Conservation (phyloP, 768 basidiomycete genomes). For the Podaxis sp. region DNA sequence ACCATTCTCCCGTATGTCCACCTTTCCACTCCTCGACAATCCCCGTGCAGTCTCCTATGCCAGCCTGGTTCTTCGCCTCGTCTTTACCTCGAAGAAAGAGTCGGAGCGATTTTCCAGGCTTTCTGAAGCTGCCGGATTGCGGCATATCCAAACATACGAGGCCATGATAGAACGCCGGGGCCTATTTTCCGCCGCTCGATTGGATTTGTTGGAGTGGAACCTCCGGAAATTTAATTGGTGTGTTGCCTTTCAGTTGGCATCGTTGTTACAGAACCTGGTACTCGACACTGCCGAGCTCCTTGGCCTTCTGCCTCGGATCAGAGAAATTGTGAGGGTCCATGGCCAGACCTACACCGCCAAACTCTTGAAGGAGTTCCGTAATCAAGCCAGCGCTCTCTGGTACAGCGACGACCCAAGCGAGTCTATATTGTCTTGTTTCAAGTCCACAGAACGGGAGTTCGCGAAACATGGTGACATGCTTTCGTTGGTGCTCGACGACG, state of each 20-base stretch:
- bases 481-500: slow-evolving; percentile 28
- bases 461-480: slow-evolving; percentile 20
- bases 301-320: slow-evolving; percentile 34
- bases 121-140: slow-evolving; percentile 36
- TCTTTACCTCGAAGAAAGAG: slow-evolving; percentile 35
- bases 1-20: slow-evolving; percentile 1
- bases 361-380: slow-evolving; percentile 40
- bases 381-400: slow-evolving; percentile 22
- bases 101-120: slow-evolving; percentile 37
- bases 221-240: slow-evolving; percentile 39
- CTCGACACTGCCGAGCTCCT: slow-evolving; percentile 55
- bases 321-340: slow-evolving; percentile 23
- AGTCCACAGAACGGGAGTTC: slow-evolving; percentile 24
- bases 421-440: slow-evolving; percentile 31
- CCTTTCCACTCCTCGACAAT: slow-evolving; percentile 21
- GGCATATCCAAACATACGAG: slow-evolving; percentile 30
- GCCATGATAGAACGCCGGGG: slow-evolving; percentile 38
- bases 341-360: slow-evolving; percentile 34
- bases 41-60: slow-evolving; percentile 48
- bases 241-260: slow-evolving; percentile 62
- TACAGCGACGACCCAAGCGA: slow-evolving; percentile 26
- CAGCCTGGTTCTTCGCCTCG: slow-evolving; percentile 50
- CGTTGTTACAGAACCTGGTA: slow-evolving; percentile 33
- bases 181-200: slow-evolving; percentile 40
- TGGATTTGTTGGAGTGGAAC: slow-evolving; percentile 31